Base-by-base conservation (phyloP, 2,329 filamentous ascomycete genomes). In the Fusarium begoniae region DNA sequence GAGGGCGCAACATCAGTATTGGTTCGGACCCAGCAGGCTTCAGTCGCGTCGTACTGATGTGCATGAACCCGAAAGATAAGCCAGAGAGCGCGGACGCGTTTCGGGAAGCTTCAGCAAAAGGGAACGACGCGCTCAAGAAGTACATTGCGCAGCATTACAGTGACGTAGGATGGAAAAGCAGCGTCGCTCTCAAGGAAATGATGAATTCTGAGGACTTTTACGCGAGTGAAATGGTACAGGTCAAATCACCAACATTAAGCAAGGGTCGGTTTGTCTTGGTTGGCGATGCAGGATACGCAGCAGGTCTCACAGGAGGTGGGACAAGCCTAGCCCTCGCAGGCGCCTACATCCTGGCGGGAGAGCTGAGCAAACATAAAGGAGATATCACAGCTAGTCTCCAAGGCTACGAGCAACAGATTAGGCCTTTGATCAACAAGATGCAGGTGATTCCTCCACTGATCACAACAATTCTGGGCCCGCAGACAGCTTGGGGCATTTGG, bases 271-370 rank as follows among this genome's bases (percentile, higher is more conserved):
- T 88, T n/a, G 82, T 82, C 2, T 78, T 88, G 4, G 73, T 89
- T 4, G 88, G 87, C 0, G 88, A 90, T 59, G 86, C 88, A 10
- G 87, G 81, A 2, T 85, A 84, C 44, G 85, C 85, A 1, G 83
- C 84, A 5, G 83, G 83, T 9, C 72, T 84, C 3, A 85, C 84
- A 1, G 87, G 87, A 1, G 82, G 84, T 77, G 87, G 87, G 10
- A 87, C 86, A 6, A 84, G 81, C 6, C 75, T 83, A 7, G 84
- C 85, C 4, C 75, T 89, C 18, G 75, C 84, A 1, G 84, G 84
- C 1, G 88, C 85, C 4, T 89, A 90, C 72, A 79, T 88, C 2
- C 79, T 90, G 6, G 87, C 87, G 0, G 87, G 87, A 4, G 85
- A 87, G 53, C 78, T 87, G 8, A 56, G 56, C 8, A 72, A 70